Percentiles rank a stretch among this genome's conserved stretches.
These are phyloP conservation scores for Phalaenopsis hybrid DNA, from an alignment of 116 monocot species.

Conservation along the genomic window DNA sequence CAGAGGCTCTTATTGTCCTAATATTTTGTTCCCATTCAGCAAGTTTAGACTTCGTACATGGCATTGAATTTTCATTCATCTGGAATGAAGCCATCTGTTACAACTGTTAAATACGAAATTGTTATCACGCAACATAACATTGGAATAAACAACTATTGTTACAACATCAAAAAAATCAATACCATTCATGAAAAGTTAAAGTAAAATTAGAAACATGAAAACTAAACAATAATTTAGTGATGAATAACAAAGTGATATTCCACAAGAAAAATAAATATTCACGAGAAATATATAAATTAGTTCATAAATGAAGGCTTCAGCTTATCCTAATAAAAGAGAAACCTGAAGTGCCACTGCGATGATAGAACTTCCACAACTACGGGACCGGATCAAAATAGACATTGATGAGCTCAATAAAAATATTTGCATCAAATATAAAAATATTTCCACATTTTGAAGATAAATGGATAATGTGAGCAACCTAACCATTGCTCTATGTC, in stretches of 20 bases:
- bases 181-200: not conserved
- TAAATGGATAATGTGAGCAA: too few species aligned
- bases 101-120: not conserved
- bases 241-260: not conserved
- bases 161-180: not conserved
- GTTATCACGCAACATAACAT: constrained; percentile 1
- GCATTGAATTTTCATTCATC: not conserved
- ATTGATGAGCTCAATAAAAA: too few species aligned
- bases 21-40: constrained; percentile 1
- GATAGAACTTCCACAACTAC: too few species aligned
- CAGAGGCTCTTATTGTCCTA: constrained; percentile 1
- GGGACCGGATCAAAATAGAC: too few species aligned
- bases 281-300: not conserved
- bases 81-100: constrained; percentile 5
- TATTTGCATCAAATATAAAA: too few species aligned
- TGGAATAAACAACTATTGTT: not conserved
- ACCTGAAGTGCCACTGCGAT: too few species aligned
- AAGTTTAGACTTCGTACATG: not conserved
- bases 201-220: not conserved
- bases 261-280: not conserved
- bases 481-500: too few species aligned
- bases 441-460: too few species aligned
- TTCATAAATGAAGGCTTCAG: not conserved
- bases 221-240: not conserved
- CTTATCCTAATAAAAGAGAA: too few species aligned